Percentiles rank a stretch among this genome's conserved stretches.
These are phyloP conservation scores for Ustilago loliicola DNA, from an alignment of 1,284 basidiomycete species.

Conservation along the genomic window DNA sequence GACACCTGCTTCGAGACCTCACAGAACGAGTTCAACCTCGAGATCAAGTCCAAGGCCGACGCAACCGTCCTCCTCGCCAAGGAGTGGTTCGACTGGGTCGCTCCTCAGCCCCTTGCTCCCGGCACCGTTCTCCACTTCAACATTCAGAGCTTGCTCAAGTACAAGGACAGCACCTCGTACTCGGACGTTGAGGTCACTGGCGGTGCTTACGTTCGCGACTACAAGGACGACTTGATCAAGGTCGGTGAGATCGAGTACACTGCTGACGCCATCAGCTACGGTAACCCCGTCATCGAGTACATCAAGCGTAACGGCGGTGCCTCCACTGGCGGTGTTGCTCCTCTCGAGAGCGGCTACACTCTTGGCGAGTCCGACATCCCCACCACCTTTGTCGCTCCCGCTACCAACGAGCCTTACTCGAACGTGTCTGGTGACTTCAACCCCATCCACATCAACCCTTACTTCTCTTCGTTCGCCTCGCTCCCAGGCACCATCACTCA, in stretches of 20 bases:
- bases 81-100: slow-evolving; percentile 97
- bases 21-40: slow-evolving; percentile 86
- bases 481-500: slow-evolving; percentile 98
- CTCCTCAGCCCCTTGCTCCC: slow-evolving; percentile 79
- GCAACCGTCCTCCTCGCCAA: slow-evolving; percentile 93
- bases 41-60: slow-evolving; percentile 81
- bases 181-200: slow-evolving; percentile 85
- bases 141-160: slow-evolving; percentile 84
- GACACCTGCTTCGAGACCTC: slow-evolving; percentile 92
- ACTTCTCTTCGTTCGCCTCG: slow-evolving; percentile 93
- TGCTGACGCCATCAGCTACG: slow-evolving; percentile 62
- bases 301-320: slow-evolving; percentile 88
- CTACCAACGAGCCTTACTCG: slow-evolving; percentile 94
- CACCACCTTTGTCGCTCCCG: slow-evolving; percentile 72
- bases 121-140: slow-evolving; percentile 91
- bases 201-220: slow-evolving; percentile 63
- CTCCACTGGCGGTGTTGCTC: slow-evolving; percentile 79
- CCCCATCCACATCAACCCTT: slow-evolving; percentile 98
- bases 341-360: slow-evolving; percentile 77
- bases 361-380: slow-evolving; percentile 46
- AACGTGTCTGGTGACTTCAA: slow-evolving; percentile 96
- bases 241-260: slow-evolving; percentile 62
- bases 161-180: slow-evolving; percentile 90
- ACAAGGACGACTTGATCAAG: slow-evolving; percentile 62
- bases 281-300: slow-evolving; percentile 94